phyloP scores from a whole-genome alignment of 148 eudicot species.

The Persicaria maculosa region DNA sequence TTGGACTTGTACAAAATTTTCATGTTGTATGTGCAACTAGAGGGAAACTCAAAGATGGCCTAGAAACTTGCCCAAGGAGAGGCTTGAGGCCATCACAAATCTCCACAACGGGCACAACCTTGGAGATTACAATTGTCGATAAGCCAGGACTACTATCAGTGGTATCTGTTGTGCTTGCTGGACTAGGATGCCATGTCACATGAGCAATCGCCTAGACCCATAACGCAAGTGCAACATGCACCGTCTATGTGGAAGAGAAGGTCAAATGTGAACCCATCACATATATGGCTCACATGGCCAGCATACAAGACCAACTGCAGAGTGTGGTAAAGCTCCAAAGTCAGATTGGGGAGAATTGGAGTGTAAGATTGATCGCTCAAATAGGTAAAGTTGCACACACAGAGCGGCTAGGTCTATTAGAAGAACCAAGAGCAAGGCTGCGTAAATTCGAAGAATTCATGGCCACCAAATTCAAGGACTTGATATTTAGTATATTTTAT shows the following conservation, averaged over 20 bases:
- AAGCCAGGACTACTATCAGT: constrained; percentile 76
- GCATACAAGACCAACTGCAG: constrained; percentile 48
- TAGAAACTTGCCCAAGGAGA: constrained; percentile 7
- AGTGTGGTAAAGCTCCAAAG: constrained; percentile 60
- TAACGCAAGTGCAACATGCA: constrained; percentile 60
- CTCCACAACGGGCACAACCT: constrained; percentile 23
- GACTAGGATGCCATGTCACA: constrained; percentile 53
- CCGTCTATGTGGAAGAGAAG: too few species aligned
- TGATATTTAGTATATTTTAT: too few species aligned
- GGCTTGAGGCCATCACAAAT: not conserved
- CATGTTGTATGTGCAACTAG: constrained; percentile 41
- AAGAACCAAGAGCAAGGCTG: constrained; percentile 2
- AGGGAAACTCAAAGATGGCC: constrained; percentile 25
- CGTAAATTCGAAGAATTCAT: too few species aligned
- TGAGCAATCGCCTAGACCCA: constrained; percentile 80
- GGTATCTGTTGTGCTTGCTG: constrained; percentile 60
- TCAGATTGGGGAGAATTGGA: constrained; percentile 34
- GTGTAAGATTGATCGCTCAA: constrained; percentile 36
- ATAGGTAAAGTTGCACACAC: constrained; percentile 41
- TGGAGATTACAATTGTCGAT: constrained; percentile 70
- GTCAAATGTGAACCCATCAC: too few species aligned
- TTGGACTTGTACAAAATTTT: not conserved
- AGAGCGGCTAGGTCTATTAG: constrained; percentile 63
- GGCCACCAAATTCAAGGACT: too few species aligned
- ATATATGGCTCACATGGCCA: constrained; percentile 44